Base-by-base conservation (phyloP, 345 rosid species). In the Boechera stricta region DNA sequence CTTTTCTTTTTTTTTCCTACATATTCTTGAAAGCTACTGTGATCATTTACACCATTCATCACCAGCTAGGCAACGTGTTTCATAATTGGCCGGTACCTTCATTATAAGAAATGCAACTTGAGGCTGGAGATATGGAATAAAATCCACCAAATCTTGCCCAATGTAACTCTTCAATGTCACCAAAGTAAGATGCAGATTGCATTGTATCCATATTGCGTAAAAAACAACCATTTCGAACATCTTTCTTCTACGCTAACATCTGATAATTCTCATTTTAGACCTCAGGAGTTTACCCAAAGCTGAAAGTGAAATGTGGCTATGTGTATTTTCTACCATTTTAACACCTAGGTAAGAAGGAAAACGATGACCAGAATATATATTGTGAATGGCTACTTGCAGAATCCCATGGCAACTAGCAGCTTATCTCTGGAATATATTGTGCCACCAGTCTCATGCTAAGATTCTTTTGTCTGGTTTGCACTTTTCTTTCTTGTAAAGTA, bases 1-100 rank as follows among this genome's bases (percentile, higher is more conserved):
- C 53, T 64, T 57, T 69, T 60, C 35, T 10, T 32, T 57, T 12
- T 32, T 32, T 33, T 33, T 18, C 35, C 21, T 21, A 64, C 36
- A 64, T 73, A 31, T 63, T 66, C 65, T 47, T 60, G 76, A 86
- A 80, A 84, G 83, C 81, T 77, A 77, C 73, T 48, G 52, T 85
- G 67, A 75, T 70, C 44, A 57, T 79, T 81, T 59, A 82, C 87
- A 84, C 68, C 79, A 88, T 82, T 87, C 80, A 86, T 84, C 85
- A 83, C 74, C 72, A 82, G 16, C 55, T 32, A 32, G 6, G 75
- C 64, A 54, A 74, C 77, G 77, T 74, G 71, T 74, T 64, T 54
- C 28, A 64, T 31, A 33, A 31, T 21, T 64, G 91, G 83, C 66
- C 85, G 63, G 77, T 72, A 67, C 83, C 80, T 66, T 67, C 84